phyloP scores from a whole-genome alignment of 495 filamentous ascomycete species.

The Penicillium simplicissimum region DNA sequence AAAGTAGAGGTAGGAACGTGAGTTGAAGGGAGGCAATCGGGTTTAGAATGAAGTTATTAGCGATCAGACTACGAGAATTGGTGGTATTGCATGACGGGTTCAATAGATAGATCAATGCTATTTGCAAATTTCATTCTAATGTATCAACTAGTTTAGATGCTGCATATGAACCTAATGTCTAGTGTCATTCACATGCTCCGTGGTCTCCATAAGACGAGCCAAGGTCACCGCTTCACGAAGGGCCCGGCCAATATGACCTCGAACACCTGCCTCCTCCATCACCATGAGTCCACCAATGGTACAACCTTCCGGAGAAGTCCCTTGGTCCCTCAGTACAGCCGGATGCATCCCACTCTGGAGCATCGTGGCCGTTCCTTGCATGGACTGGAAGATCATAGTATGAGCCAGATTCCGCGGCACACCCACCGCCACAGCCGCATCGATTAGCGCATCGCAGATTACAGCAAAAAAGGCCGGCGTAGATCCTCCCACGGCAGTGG shows the following conservation, averaged over 20 bases:
- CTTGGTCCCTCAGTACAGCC: conserved; percentile 40
- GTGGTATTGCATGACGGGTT: neutral
- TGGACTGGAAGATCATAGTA: conserved; percentile 41
- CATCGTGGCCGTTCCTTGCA: conserved; percentile 42
- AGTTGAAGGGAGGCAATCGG: neutral
- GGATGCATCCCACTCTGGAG: conserved; percentile 43
- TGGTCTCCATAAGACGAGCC: conserved; percentile 42
- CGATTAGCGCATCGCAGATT: conserved; percentile 44
- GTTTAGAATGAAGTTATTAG: neutral
- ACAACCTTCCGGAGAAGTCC: conserved; percentile 44
- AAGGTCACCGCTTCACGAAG: conserved; percentile 45
- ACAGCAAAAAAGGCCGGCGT: conserved; percentile 48
- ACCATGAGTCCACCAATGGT: conserved; percentile 49
- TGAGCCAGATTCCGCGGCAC: conserved; percentile 42
- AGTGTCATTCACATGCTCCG: conserved; percentile 41
- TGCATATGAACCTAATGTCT: conserved; percentile 22
- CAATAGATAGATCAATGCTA: neutral
- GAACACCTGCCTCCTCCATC: conserved; percentile 43
- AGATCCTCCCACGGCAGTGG: conserved; percentile 42
- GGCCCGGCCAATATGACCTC: conserved; percentile 41
- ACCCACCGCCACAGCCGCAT: conserved; percentile 47
- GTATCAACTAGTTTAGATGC: neutral
- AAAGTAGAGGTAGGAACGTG: conserved; percentile 11
- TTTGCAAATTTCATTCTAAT: neutral
- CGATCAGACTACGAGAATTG: no score